A percentile compares a stretch with the other conserved stretches of the same genome.
Conservation (phyloP, 306 rosid species). For the apple (Malus domestica) region DNA sequence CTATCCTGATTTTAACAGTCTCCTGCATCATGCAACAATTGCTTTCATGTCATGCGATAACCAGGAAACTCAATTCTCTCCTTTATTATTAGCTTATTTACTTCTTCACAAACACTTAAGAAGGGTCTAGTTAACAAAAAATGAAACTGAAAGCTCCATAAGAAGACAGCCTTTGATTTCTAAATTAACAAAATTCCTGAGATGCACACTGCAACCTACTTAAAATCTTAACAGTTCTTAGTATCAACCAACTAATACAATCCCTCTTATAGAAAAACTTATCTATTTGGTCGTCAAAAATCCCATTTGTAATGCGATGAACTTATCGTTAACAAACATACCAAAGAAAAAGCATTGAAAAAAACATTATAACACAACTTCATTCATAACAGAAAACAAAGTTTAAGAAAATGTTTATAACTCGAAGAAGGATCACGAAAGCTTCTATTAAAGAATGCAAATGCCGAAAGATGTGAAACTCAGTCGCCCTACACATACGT, state of each 20-base stretch:
- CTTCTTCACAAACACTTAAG: not conserved
- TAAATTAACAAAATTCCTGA: not conserved
- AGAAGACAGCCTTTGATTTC: not conserved
- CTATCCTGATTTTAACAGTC: not conserved
- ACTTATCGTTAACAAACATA: not conserved
- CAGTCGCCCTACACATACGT: too few relatives aligned
- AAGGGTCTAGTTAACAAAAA: not conserved
- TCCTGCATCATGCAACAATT: not conserved
- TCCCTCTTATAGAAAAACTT: not conserved
- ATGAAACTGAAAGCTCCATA: not conserved
- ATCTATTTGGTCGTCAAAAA: not conserved
- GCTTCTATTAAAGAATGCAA: not conserved
- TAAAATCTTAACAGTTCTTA: not conserved
- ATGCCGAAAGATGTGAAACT: not conserved
- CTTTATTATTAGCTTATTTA: not conserved
- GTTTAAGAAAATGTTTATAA: too few relatives aligned
- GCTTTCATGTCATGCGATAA: not conserved
- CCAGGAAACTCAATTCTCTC: not conserved
- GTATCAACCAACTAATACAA: not conserved
- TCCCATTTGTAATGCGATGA: not conserved
- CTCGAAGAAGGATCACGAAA: not conserved
- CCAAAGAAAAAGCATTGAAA: not conserved
- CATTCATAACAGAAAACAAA: not conserved
- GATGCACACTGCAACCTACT: not conserved
- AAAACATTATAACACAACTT: not conserved